Conservation (phyloP, 306 rosid genomes). For the Ormosia semicastrata region DNA sequence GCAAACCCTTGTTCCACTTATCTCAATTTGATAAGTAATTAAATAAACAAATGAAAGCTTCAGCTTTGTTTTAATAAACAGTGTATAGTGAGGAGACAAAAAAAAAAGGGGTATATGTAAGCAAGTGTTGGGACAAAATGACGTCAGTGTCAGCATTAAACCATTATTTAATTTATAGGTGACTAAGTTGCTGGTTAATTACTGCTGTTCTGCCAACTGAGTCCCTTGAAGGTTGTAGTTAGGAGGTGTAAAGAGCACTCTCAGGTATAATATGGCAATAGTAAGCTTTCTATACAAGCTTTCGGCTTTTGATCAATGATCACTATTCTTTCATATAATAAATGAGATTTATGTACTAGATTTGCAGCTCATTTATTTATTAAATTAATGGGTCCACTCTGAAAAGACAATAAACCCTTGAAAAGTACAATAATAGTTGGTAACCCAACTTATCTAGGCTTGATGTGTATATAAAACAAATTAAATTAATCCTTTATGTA, state of each 20-base stretch:
- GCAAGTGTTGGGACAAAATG: slow-evolving; percentile 31
- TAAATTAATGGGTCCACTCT: slow-evolving; percentile 27
- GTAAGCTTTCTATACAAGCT: slow-evolving; percentile 39
- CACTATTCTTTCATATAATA: neutral
- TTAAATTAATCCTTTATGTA: neutral
- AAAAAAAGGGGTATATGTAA: neutral
- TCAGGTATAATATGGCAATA: neutral
- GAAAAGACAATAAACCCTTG: slow-evolving; percentile 43
- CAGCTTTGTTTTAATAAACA: neutral
- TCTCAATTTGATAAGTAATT: neutral
- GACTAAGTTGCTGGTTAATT: slow-evolving; percentile 25
- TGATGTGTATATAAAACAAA: slow-evolving; percentile 23
- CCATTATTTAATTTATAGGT: slow-evolving; percentile 4
- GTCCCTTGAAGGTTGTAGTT: slow-evolving; percentile 31
- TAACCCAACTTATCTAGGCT: slow-evolving; percentile 33
- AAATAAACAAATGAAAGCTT: neutral
- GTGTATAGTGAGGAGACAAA: neutral
- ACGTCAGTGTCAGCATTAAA: slow-evolving; percentile 17
- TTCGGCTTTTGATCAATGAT: slow-evolving; percentile 35
- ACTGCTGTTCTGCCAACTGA: slow-evolving; percentile 27
- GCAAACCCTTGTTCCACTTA: neutral
- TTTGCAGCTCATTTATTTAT: slow-evolving; percentile 26
- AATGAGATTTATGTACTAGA: slow-evolving; percentile 30
- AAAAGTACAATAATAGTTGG: slow-evolving; percentile 17
- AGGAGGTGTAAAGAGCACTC: slow-evolving; percentile 31